These are phyloP conservation scores for Epithemia pelagica DNA, from an alignment of 108 stramenopile species.

Conservation along the genomic window DNA sequence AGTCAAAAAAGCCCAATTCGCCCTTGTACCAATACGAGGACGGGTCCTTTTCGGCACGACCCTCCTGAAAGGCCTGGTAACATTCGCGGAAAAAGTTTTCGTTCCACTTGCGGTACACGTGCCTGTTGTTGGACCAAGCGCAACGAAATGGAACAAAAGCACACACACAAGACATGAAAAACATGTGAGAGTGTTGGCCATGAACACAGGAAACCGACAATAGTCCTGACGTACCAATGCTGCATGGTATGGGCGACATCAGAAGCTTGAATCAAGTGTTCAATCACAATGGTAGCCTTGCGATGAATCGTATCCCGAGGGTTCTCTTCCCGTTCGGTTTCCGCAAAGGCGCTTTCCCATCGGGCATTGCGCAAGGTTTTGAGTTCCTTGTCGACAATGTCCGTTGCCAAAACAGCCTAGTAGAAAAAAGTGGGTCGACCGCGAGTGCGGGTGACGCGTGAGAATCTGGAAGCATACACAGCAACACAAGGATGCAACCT, in stretches of 20 bases:
- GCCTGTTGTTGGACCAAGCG: neutral
- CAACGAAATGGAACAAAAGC: too few species aligned
- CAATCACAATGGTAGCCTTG: slow-evolving; percentile 42
- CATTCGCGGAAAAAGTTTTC: slow-evolving; percentile 39
- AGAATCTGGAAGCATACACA: neutral
- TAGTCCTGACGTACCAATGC: slow-evolving; percentile 25
- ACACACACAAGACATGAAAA: too few species aligned
- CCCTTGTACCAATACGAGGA: slow-evolving; percentile 35
- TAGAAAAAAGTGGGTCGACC: neutral
- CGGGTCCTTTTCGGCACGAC: slow-evolving; percentile 34
- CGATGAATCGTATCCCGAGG: slow-evolving; percentile 9
- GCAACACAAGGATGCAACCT: too few species aligned
- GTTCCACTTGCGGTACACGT: slow-evolving; percentile 21
- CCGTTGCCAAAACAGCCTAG: slow-evolving; percentile 24
- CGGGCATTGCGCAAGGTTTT: slow-evolving; percentile 7
- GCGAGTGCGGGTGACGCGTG: neutral
- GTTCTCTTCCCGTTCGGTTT: neutral
- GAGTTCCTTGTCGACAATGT: slow-evolving; percentile 35
- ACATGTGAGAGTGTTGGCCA: neutral
- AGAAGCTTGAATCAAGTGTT: slow-evolving; percentile 45
- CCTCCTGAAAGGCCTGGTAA: slow-evolving; percentile 27
- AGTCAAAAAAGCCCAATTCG: neutral
- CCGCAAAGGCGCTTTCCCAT: slow-evolving; percentile 14
- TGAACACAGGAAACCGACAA: neutral
- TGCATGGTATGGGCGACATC: slow-evolving; percentile 47